Conservation (phyloP, 495 filamentous ascomycete species). For the Penicillium robsamsonii region DNA sequence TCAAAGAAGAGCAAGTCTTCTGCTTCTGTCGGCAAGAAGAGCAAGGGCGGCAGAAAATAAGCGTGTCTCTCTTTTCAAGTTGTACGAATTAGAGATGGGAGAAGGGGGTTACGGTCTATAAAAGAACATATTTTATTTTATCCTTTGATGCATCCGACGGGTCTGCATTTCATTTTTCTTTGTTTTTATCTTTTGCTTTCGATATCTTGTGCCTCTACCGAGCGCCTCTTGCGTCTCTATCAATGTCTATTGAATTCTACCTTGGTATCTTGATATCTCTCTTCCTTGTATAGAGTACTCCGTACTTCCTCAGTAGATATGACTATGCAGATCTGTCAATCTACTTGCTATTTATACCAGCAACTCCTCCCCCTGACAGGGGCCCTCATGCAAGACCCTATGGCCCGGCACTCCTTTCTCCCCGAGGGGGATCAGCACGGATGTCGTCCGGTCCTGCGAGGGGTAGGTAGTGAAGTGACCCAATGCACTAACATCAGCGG, state of each 20-base stretch:
- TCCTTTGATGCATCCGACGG: conserved; percentile 14
- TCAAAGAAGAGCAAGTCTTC: conserved; percentile 40
- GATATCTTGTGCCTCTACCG: conserved; percentile 13
- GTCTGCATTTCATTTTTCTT: conserved; percentile 12
- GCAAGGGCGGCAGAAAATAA: conserved; percentile 36
- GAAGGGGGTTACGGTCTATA: conserved; percentile 16
- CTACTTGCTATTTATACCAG: neutral
- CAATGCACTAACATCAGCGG: conserved; percentile 39
- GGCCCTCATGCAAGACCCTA: conserved; percentile 39
- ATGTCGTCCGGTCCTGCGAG: conserved; percentile 39
- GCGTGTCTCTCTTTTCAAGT: conserved; percentile 6
- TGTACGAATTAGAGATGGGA: conserved; percentile 22
- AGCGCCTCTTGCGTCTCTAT: conserved; percentile 14
- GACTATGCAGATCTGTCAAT: neutral
- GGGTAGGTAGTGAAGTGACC: conserved; percentile 53
- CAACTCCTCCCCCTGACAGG: conserved; percentile 34
- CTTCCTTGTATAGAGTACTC: too few relatives aligned
- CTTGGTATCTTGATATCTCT: neutral
- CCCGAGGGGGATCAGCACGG: conserved; percentile 41
- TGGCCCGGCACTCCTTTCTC: conserved; percentile 41
- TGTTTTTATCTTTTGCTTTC: conserved; percentile 5
- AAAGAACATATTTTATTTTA: conserved; percentile 17
- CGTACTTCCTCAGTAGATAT: too few relatives aligned
- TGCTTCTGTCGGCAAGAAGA: conserved; percentile 25
- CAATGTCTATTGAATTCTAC: conserved; percentile 7